Base-by-base conservation (phyloP, 2,329 filamentous ascomycete species). In the Aspergillus oerlinghausenensis region DNA sequence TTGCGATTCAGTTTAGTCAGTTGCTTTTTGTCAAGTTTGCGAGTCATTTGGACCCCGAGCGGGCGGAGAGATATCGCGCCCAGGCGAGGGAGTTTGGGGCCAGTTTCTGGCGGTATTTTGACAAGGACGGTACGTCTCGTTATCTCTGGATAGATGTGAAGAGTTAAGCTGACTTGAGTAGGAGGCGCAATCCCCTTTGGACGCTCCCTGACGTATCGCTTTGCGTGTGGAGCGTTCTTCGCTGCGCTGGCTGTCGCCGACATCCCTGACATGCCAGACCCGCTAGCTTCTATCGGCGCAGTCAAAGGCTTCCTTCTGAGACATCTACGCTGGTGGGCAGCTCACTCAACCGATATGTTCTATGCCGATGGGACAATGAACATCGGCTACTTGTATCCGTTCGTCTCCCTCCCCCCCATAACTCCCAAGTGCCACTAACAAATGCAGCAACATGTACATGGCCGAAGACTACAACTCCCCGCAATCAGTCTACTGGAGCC, bases 1-100 rank as follows among this genome's bases (percentile, higher is more conserved):
- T 63, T 52, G 60, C 60, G 35, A 63, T 63, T 19, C 60, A 63
- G 52, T 63, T 61, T 48, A 60, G 59, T n/a, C 60, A 60, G 55
- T 50, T 61, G 42, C 45, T 63, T 21, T 63, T 58, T 55, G 56
- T 48, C 3, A 61, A 48, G 26, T 60, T 48, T 48, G 35, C 56
- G 48, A 50, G 38, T n/a, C 40, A 28, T 17, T 32, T 58, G 25
- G 52, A 60, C 23, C 52, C 28, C 0, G 45, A 38, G 25, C 43
- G 58, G 14, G 53, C 51, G 26, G 50, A 50, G 47, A 38, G 52
- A 11, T 62, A 57, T n/a, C 53, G 48, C 25, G 50, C 42, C 26
- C 54, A 55, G 49, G 62, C 60, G 7, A 52, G 58, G 21, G 48
- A 59, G 23, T 61, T 62, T 51, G 60, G 60, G 25, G 29, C 45